Evolutionary conservation across 805 yeast species (phyloP).

Genomic region (Myxozyma geophila): DNA sequence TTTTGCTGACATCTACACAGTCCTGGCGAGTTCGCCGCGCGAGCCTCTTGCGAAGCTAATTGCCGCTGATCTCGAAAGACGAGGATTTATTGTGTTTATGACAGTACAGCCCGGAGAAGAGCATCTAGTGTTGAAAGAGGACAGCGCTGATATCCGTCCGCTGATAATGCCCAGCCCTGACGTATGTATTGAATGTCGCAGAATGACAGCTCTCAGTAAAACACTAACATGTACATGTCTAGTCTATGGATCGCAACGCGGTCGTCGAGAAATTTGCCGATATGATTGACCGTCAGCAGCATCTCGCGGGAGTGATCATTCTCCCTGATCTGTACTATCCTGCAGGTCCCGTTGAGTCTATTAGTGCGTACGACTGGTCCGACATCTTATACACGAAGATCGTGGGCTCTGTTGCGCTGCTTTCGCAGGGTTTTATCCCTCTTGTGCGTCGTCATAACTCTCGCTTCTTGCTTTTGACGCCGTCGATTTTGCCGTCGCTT

Average conservation of each 20-base stretch:
- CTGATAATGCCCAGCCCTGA: constrained; percentile 51
- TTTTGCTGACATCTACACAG: constrained; percentile 21
- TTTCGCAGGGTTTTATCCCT: constrained; percentile 60
- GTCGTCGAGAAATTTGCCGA: constrained; percentile 35
- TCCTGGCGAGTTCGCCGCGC: constrained; percentile 75
- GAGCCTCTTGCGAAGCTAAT: constrained; percentile 73
- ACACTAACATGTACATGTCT: not conserved
- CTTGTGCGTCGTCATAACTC: constrained; percentile 57
- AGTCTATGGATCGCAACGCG: constrained; percentile 30
- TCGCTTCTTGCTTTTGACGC: constrained; percentile 58
- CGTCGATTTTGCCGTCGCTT: constrained; percentile 59
- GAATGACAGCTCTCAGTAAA: not conserved
- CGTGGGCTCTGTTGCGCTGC: constrained; percentile 55
- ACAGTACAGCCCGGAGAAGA: constrained; percentile 65
- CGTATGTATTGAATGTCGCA: constrained; percentile 9
- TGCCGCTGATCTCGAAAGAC: constrained; percentile 71
- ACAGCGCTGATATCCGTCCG: constrained; percentile 71
- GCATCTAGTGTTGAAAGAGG: constrained; percentile 56
- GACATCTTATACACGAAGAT: constrained; percentile 53
- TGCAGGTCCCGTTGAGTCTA: constrained; percentile 66
- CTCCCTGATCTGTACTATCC: constrained; percentile 74
- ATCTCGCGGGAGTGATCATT: constrained; percentile 67
- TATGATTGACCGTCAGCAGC: constrained; percentile 45
- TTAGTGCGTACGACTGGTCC: constrained; percentile 58
- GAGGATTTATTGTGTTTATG: constrained; percentile 82